A percentile compares a stretch with the other conserved stretches of the same genome.
Conservation (phyloP, 768 basidiomycete species). For the Clitopilus passeckerianus region DNA sequence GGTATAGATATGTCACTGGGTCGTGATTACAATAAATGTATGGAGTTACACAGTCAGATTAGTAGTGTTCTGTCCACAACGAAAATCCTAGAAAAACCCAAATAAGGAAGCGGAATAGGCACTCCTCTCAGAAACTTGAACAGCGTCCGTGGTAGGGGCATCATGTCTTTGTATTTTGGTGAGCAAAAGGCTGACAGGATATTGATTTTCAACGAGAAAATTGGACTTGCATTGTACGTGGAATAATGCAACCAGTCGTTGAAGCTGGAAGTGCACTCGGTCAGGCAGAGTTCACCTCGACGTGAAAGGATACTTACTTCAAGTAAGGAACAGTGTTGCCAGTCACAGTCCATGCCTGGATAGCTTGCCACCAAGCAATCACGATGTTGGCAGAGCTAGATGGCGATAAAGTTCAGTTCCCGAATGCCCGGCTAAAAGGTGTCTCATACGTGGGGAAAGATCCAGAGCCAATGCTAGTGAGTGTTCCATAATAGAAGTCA, state of each 20-base stretch:
- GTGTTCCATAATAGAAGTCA: background rate
- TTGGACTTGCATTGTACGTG: background rate
- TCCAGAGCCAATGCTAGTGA: background rate
- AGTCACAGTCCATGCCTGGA: background rate
- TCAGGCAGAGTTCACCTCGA: background rate
- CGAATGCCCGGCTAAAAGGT: too few relatives aligned
- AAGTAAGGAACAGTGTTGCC: background rate
- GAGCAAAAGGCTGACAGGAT: too few relatives aligned
- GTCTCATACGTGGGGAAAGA: background rate
- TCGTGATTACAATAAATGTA: too few relatives aligned
- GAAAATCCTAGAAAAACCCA: background rate
- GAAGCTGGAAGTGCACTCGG: background rate
- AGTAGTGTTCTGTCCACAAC: too few relatives aligned
- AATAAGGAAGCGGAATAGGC: background rate
- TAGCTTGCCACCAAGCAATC: background rate
- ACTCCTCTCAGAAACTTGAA: background rate
- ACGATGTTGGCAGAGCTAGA: background rate
- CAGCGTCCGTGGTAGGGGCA: background rate
- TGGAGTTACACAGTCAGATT: too few relatives aligned
- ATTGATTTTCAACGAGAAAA: background rate
- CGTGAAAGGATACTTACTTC: background rate
- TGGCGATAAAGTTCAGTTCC: background rate
- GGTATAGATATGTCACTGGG: too few relatives aligned
- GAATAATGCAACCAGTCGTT: background rate
- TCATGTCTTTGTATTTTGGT: too few relatives aligned